phyloP scores from a whole-genome alignment of 106 monocot genomes.

The Acorus calamus region DNA sequence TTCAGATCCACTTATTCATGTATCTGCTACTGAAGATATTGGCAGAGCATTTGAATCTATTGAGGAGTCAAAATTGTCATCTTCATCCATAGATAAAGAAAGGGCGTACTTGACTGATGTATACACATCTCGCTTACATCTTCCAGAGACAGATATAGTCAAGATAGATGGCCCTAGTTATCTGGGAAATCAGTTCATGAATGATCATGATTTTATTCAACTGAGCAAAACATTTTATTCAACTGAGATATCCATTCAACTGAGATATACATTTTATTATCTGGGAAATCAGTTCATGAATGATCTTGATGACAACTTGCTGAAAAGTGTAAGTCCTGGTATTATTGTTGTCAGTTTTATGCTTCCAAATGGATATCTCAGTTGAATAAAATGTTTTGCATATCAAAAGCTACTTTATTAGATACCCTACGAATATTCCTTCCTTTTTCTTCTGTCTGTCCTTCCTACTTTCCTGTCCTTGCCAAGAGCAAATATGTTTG shows the following conservation, averaged over 20 bases:
- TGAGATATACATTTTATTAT: too few relatives aligned
- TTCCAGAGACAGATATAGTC: conserved; percentile 70
- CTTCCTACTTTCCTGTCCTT: too few relatives aligned
- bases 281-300: too few relatives aligned
- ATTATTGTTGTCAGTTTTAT: conserved; percentile 10
- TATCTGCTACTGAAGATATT: conserved; percentile 30
- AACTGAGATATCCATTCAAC: too few relatives aligned
- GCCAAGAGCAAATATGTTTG: too few relatives aligned
- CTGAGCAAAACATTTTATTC: too few relatives aligned
- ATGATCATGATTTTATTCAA: too few relatives aligned
- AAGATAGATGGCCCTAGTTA: conserved; percentile 68
- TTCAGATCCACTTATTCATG: conserved; percentile 58
- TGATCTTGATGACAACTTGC: conserved; percentile 35
- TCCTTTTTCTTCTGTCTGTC: too few relatives aligned
- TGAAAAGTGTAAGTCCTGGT: conserved; percentile 35
- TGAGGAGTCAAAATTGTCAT: conserved; percentile 13
- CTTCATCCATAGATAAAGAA: conserved; percentile 17
- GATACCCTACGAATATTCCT: too few relatives aligned
- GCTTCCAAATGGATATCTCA: conserved; percentile 15
- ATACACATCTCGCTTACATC: conserved; percentile 12
- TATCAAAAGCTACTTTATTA: too few relatives aligned
- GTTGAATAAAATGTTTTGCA: background rate
- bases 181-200: conserved; percentile 25
- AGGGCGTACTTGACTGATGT: conserved; percentile 12
- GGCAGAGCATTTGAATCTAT: conserved; percentile 26